Evolutionary conservation across 306 rosid species (phyloP).

Genomic region (Casuarina glauca): DNA sequence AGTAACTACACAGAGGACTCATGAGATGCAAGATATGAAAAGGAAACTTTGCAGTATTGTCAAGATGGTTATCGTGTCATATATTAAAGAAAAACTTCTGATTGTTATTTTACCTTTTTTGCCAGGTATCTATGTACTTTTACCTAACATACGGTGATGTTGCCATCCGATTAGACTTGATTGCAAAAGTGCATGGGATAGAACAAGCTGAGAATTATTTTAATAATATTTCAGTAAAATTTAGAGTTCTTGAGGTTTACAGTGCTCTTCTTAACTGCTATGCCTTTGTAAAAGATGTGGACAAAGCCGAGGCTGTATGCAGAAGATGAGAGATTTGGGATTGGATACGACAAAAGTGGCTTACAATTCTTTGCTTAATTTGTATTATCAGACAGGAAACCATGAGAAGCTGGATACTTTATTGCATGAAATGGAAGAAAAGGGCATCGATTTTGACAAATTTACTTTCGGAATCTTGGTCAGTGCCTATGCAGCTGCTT

Average conservation of each 20-base stretch:
- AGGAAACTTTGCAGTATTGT: too few relatives aligned
- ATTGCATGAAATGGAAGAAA: constrained; percentile 35
- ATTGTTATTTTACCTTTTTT: neutral
- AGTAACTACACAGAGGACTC: too few relatives aligned
- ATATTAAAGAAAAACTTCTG: neutral
- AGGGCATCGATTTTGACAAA: constrained; percentile 2
- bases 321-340: constrained; percentile 31
- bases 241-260: constrained; percentile 18
- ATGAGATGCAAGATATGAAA: too few relatives aligned
- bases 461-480: constrained; percentile 25
- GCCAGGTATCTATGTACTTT: constrained; percentile 23
- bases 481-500: constrained; percentile 21
- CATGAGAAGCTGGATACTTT: constrained; percentile 24
- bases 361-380: constrained; percentile 25
- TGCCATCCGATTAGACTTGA: constrained; percentile 28
- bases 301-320: constrained; percentile 33
- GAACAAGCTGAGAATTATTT: constrained; percentile 33
- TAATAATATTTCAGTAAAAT: constrained; percentile 18
- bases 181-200: constrained; percentile 34
- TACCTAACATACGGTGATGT: neutral
- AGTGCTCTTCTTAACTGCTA: constrained; percentile 29
- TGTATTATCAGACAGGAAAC: constrained; percentile 22
- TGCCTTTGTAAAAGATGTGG: constrained; percentile 21
- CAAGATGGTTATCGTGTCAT: neutral
- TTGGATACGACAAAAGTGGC: neutral